Evolutionary conservation across 1,139 yeast species (phyloP), one percentile per base, ranked within the genome.

Genomic region (Candida tropicalis): DNA sequence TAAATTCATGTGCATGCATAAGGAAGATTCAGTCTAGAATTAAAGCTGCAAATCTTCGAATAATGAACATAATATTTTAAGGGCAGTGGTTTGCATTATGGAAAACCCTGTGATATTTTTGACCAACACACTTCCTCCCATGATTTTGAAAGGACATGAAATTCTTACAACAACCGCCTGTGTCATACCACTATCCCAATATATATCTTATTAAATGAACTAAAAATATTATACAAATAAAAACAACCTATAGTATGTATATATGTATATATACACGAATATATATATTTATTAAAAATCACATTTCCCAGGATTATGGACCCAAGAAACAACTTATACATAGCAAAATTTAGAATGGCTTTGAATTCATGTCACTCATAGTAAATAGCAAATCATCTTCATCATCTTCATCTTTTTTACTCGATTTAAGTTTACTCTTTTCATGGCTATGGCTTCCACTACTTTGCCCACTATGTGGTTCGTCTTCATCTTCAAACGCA

Each of bases 351-450:
- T 20, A 36, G 22, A 33, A 33, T 12, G 20, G 36, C 34, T 73
- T 70, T 35, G 73, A 58, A 48, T 84, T 82, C 93, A 87, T 87
- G 57, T 88, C 96, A 59, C 96, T 88, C 95, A 89, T 87, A 24
- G 95, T 85, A 63, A 89, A 89, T 44, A 89, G 68, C 55, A 89
- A 67, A 48, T 87, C 96, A 50, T 87, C 96, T 49, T 87, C 95
- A 35, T 84, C 89, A 31, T 81, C 84, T 27, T 77, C 81, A 31
- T 47, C 39, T 35, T 29, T 27, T 12, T 34, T 39, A n/a, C 32
- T 17, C 3, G 15, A 17, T 24, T 31, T 31, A 15, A 12, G 22
- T 22, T 33, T 33, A 12, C 27, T 23, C 36, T 33, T 36, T 6
- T 36, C 39, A 20, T 39, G 34, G 26, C 35, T 36, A 16, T 33